Percentiles rank a stretch among this genome's conserved stretches.
These are phyloP conservation scores for Botrytis porri DNA, from an alignment of 2,329 filamentous ascomycete genomes.

Conservation along the genomic window DNA sequence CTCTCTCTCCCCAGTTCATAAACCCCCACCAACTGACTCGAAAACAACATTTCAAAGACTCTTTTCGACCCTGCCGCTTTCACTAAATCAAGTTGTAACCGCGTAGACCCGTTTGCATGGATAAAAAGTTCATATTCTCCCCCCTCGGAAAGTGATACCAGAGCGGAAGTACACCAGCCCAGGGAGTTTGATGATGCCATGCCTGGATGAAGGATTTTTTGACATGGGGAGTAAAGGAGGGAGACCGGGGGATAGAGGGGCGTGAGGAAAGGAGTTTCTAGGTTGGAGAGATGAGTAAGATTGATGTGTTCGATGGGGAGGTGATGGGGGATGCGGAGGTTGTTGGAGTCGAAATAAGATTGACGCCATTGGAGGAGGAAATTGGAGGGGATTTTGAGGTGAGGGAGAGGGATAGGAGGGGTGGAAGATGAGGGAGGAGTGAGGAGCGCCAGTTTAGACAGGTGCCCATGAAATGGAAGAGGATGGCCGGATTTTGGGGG, in stretches of 20 bases:
- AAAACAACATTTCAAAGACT: not conserved
- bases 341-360: not conserved
- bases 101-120: not conserved
- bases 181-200: not conserved
- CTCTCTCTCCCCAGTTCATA: not conserved
- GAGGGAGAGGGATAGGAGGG: not conserved
- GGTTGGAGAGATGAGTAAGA: not conserved
- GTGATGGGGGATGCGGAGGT: not conserved
- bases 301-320: not conserved
- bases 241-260: not conserved
- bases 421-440: not conserved
- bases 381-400: not conserved
- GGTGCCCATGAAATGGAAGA: not conserved
- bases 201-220: not conserved
- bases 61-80: not conserved
- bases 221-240: not conserved
- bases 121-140: not conserved
- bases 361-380: not conserved
- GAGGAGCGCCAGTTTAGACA: not conserved
- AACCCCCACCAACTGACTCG: not conserved
- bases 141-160: not conserved
- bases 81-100: not conserved
- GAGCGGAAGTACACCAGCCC: not conserved
- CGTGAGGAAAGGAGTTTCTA: not conserved
- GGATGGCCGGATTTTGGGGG: not conserved